Evolutionary conservation across 305 asterid genomes (phyloP).

Genomic region (Fraxinus sp.): DNA sequence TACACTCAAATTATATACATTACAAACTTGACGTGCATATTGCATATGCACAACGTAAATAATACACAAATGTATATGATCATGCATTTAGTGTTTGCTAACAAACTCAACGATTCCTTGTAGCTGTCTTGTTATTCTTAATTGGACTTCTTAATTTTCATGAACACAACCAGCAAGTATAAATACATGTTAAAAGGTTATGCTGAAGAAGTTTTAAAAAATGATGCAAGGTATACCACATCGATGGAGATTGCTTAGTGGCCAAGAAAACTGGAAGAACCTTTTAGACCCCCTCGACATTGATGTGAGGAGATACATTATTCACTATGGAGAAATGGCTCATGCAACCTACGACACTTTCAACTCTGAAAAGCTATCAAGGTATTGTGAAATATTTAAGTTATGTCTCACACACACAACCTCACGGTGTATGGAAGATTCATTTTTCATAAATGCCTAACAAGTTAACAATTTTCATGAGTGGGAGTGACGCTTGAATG

Average conservation of each 20-base stretch:
- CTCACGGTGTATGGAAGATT: neutral
- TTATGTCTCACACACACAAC: neutral
- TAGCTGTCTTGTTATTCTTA: neutral
- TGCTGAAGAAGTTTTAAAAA: neutral
- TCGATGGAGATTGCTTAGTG: slow-evolving; percentile 41
- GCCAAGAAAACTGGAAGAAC: slow-evolving; percentile 31
- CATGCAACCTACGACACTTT: slow-evolving; percentile 39
- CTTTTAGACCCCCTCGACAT: slow-evolving; percentile 34
- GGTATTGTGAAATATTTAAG: neutral
- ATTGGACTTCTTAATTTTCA: neutral
- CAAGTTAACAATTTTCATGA: neutral
- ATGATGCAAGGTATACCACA: slow-evolving; percentile 17
- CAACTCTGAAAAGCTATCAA: slow-evolving; percentile 26
- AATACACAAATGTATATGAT: neutral
- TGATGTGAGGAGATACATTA: slow-evolving; percentile 30
- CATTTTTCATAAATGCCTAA: neutral
- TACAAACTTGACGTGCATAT: neutral
- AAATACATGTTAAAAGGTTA: neutral
- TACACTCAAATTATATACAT: neutral
- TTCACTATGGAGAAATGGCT: slow-evolving; percentile 39
- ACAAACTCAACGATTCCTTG: slow-evolving; percentile 23
- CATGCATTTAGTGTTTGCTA: slow-evolving; percentile 17
- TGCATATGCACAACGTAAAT: neutral
- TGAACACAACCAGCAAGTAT: neutral
- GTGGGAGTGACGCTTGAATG: neutral